Conservation (phyloP, 139 green algal genomes). For the Chlorella sorokiniana region DNA sequence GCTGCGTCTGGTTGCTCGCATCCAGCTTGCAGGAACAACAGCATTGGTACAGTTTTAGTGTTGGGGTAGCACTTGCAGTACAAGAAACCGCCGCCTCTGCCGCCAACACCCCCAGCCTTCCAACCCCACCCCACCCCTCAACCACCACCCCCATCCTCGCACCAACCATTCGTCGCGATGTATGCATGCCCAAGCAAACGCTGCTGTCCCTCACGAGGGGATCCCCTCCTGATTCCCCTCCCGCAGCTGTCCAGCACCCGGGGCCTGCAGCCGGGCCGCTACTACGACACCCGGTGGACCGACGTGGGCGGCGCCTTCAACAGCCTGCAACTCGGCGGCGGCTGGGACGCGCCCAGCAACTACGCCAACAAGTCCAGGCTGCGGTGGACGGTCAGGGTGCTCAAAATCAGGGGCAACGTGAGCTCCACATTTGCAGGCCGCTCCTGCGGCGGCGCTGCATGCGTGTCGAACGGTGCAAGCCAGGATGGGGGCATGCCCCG, state of each 20-base stretch:
- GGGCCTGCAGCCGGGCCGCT: background rate
- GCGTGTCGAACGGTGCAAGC: no score
- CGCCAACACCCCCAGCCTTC: no score
- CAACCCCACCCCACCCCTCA: no score
- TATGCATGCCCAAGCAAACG: no score
- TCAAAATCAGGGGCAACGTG: background rate
- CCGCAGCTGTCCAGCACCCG: background rate
- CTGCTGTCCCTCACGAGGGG: no score
- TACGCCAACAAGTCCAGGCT: background rate
- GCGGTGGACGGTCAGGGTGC: background rate
- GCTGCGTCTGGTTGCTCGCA: background rate
- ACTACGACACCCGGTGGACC: constrained; percentile 6
- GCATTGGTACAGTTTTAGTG: background rate
- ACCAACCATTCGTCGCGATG: no score
- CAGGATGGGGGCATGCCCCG: no score
- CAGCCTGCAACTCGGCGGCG: background rate
- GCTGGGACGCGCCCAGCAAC: background rate
- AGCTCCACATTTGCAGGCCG: no score
- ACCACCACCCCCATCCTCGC: no score
- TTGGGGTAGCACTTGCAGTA: no score
- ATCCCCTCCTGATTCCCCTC: background rate
- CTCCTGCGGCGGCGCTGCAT: no score
- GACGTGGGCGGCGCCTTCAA: background rate
- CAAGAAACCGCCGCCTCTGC: no score
- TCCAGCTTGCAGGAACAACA: background rate